A percentile compares a stretch with the other conserved stretches of the same genome.
These are phyloP conservation scores for Adansonia grandidieri DNA, from an alignment of 441 rosid species.

Conservation along the genomic window DNA sequence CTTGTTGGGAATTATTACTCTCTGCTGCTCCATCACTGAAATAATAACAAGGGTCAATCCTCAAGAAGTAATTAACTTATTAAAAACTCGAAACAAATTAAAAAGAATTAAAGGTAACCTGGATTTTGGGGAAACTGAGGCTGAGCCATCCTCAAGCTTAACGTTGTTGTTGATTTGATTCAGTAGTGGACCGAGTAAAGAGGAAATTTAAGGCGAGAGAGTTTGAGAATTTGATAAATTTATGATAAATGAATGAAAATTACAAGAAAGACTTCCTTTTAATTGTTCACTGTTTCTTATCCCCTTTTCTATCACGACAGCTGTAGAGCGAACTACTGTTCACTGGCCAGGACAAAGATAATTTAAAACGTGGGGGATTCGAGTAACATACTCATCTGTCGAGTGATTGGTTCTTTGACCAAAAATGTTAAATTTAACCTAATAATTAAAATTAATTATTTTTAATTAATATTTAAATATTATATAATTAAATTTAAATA, in stretches of 20 bases:
- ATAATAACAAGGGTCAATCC: slow-evolving; percentile 11
- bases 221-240: slow-evolving; percentile 22
- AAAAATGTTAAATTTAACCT: too few species aligned
- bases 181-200: slow-evolving; percentile 27
- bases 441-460: too few species aligned
- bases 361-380: too few species aligned
- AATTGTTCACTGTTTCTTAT: background rate
- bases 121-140: slow-evolving; percentile 19
- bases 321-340: background rate
- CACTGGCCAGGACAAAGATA: background rate
- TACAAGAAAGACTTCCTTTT: slow-evolving; percentile 29
- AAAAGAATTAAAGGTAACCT: background rate
- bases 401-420: too few species aligned
- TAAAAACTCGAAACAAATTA: background rate
- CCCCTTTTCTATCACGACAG: background rate
- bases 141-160: slow-evolving; percentile 23
- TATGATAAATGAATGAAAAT: slow-evolving; percentile 24
- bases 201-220: slow-evolving; percentile 35
- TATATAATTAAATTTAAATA: too few species aligned
- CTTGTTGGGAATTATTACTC: slow-evolving; percentile 53
- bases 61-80: slow-evolving; percentile 10
- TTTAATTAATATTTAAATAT: too few species aligned
- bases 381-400: too few species aligned
- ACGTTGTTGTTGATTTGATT: slow-evolving; percentile 27
- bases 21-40: slow-evolving; percentile 52